These are phyloP conservation scores for Sporothrix brunneoviolacea DNA, from an alignment of 2,329 filamentous ascomycete genomes.

Conservation along the genomic window DNA sequence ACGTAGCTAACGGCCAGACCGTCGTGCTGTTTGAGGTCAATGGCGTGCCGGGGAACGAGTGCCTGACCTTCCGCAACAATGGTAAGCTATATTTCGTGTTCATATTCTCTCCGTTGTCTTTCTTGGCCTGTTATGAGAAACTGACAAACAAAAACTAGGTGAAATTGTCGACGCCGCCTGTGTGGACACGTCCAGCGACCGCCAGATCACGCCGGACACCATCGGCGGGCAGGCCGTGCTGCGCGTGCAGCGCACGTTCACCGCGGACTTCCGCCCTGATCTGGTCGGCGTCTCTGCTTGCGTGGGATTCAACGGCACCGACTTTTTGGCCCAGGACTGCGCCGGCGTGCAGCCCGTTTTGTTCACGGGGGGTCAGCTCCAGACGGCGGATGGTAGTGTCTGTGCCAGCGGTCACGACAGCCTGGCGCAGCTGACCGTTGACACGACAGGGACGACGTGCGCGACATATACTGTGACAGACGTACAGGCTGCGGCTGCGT, in stretches of 20 bases:
- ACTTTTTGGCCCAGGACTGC: constrained; percentile 32
- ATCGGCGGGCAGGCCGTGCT: constrained; percentile 27
- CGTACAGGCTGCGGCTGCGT: constrained; percentile 14
- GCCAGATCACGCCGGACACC: constrained; percentile 33
- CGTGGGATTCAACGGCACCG: constrained; percentile 34
- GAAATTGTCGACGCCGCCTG: constrained; percentile 32
- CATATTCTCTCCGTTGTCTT: background rate
- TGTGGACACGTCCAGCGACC: constrained; percentile 28
- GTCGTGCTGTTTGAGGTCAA: constrained; percentile 33
- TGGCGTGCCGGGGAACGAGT: constrained; percentile 31
- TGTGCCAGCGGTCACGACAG: constrained; percentile 31
- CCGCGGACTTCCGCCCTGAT: constrained; percentile 31
- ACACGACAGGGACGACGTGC: constrained; percentile 24
- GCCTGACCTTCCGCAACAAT: constrained; percentile 37
- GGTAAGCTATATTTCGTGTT: constrained; percentile 23
- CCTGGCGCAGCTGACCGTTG: constrained; percentile 27
- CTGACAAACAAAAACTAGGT: constrained; percentile 20
- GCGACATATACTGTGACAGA: constrained; percentile 26
- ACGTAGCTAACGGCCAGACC: constrained; percentile 18
- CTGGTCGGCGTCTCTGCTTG: constrained; percentile 32
- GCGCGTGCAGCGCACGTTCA: constrained; percentile 31
- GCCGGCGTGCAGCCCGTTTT: constrained; percentile 21
- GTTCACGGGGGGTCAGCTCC: constrained; percentile 24
- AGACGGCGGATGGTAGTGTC: constrained; percentile 23
- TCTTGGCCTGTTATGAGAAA: background rate